Evolutionary conservation across 257 asterid genomes (phyloP).

Genomic region (Gynochthodes officinalis): DNA sequence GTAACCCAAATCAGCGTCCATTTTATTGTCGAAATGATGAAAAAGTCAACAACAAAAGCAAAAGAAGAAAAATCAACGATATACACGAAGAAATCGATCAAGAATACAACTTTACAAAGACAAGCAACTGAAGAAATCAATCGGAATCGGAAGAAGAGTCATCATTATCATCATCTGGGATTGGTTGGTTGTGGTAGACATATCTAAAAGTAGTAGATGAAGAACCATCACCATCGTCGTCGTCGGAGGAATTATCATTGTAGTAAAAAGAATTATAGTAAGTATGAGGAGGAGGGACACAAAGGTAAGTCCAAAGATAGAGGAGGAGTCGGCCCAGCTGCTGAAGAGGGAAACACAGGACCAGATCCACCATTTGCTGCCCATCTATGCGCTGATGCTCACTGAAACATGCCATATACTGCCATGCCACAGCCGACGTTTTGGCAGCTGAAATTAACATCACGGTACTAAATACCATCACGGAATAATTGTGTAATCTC

Average conservation of each 20-base stretch:
- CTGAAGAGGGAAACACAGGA: slow-evolving; percentile 30
- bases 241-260: neutral
- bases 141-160: slow-evolving; percentile 14
- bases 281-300: slow-evolving; percentile 15
- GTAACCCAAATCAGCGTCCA: neutral
- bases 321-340: slow-evolving; percentile 33
- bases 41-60: slow-evolving; percentile 1
- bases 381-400: slow-evolving; percentile 23
- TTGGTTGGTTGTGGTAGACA: neutral
- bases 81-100: neutral
- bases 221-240: neutral
- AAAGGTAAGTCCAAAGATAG: slow-evolving; percentile 30
- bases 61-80: neutral
- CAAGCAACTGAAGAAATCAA: slow-evolving; percentile 4
- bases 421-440: slow-evolving; percentile 30
- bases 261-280: slow-evolving; percentile 9
- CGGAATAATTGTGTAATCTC: too few species aligned
- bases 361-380: slow-evolving; percentile 35
- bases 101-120: neutral
- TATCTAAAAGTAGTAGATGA: neutral
- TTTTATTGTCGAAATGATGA: too few species aligned
- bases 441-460: slow-evolving; percentile 31
- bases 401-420: slow-evolving; percentile 23
- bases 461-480: slow-evolving; percentile 29
- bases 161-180: slow-evolving; percentile 11